Conservation (phyloP, 148 eudicot genomes). For the Chenopodium formosanum region DNA sequence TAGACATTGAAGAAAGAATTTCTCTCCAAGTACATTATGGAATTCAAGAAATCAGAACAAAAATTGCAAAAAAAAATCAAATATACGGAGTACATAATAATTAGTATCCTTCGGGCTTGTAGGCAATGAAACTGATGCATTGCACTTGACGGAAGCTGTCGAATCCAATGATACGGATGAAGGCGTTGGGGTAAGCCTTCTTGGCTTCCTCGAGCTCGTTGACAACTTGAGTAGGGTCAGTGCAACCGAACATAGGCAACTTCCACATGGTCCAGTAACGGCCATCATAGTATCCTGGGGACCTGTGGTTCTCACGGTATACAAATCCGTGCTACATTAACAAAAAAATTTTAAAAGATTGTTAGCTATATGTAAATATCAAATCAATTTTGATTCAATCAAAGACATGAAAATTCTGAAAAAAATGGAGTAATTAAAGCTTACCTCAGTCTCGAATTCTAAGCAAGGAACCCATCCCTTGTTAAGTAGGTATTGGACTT, state of each 20-base stretch:
- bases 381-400: neutral
- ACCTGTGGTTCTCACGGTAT: constrained; percentile 44
- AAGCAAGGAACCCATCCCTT: constrained; percentile 58
- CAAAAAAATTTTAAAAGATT: too few species aligned
- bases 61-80: too few species aligned
- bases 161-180: constrained; percentile 51
- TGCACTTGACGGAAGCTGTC: constrained; percentile 55
- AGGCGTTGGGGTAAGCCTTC: constrained; percentile 45
- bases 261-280: constrained; percentile 73
- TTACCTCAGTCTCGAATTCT: constrained; percentile 49
- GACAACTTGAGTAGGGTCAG: constrained; percentile 38
- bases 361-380: neutral
- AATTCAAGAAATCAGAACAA: too few species aligned
- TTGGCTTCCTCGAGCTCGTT: constrained; percentile 37
- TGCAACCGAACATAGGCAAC: constrained; percentile 59
- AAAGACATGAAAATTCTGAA: too few species aligned
- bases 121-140: constrained; percentile 59
- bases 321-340: constrained; percentile 32
- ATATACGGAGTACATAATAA: too few species aligned
- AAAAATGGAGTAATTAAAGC: neutral
- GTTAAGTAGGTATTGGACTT: constrained; percentile 37
- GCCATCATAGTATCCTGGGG: constrained; percentile 59
- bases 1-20: too few species aligned
- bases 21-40: too few species aligned
- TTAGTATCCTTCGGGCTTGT: constrained; percentile 32